These are phyloP conservation scores for Carex scoparia DNA, from an alignment of 176 grass and related monocot species.

Conservation along the genomic window DNA sequence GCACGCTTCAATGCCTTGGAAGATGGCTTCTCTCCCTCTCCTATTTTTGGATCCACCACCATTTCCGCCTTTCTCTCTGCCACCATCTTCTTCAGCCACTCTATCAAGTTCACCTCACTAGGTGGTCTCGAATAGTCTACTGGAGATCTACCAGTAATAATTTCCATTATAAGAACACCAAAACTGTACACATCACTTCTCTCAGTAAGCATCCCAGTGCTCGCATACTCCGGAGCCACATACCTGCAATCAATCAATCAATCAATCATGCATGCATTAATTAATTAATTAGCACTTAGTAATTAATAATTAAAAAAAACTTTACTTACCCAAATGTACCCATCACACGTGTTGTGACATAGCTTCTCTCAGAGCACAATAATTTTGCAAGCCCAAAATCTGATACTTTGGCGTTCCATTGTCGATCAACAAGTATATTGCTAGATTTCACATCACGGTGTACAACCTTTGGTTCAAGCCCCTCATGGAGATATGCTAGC, in stretches of 20 bases:
- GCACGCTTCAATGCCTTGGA: slow-evolving; percentile 64
- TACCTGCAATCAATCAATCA: slow-evolving; percentile 33
- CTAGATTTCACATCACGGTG: slow-evolving; percentile 93
- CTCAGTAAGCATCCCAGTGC: slow-evolving; percentile 85
- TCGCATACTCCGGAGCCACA: slow-evolving; percentile 86
- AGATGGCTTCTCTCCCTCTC: slow-evolving; percentile 48
- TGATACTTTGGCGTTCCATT: slow-evolving; percentile 83
- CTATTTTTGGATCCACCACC: slow-evolving; percentile 73
- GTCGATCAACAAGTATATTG: slow-evolving; percentile 81
- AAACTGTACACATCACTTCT: slow-evolving; percentile 95
- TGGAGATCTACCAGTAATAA: slow-evolving; percentile 68
- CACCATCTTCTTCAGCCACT: slow-evolving; percentile 90
- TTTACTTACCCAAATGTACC: slow-evolving; percentile 68
- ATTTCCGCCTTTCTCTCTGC: slow-evolving; percentile 61
- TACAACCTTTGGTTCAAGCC: slow-evolving; percentile 86
- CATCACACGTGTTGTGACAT: slow-evolving; percentile 78
- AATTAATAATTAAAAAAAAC: too few relatives aligned
- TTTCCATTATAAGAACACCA: slow-evolving; percentile 87
- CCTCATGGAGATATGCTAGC: slow-evolving; percentile 92
- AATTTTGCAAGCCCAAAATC: slow-evolving; percentile 94
- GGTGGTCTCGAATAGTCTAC: slow-evolving; percentile 83
- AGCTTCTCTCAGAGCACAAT: slow-evolving; percentile 62
- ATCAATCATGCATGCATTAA: too few relatives aligned
- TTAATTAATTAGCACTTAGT: too few relatives aligned
- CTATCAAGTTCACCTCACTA: slow-evolving; percentile 73